Evolutionary conservation across 1,284 basidiomycete genomes (phyloP), one percentile per base, ranked within the genome.

Genomic region (Inonotus obliquus): DNA sequence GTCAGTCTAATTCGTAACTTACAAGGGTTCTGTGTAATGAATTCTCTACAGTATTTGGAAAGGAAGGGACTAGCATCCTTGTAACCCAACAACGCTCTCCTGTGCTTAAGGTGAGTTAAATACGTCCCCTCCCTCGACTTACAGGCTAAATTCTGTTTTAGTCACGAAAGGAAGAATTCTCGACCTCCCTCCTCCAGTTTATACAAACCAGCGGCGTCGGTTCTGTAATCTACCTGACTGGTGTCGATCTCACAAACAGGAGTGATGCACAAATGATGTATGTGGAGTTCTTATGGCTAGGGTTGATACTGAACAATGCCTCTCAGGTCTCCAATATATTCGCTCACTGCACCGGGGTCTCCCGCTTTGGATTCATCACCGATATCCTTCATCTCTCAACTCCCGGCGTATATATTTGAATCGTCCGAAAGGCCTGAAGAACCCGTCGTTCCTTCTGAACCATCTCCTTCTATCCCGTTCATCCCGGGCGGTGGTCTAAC

Each of bases 81-180:
- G 75, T 91, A 54, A 70, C 91, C 14, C 91, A 91, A 67, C 91
- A 93, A 68, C 77, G 90, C 60, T 91, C 91, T 10, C 91, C 91
- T 11, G 82, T 82, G 1, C 71, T 92, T 60, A 90, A 89, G 77
- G 90, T 86, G 57, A 21, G 72, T 66, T n/a, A 2, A 52, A 17
- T n/a, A 23, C 5, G 19, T 32, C n/a, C 7, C 25, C 17, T 14
- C 21, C 10, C 14, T 41, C 27, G 23, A 37, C 57, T 1, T 10
- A 47, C 11, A 54, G 52, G n/a, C n/a, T n/a, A 57, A 37, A 37
- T 44, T 9, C 37, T 10, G 35, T 57, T 44, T 32, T 65, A 92
- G 89, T 76, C 80, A 6, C 80, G 76, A 66, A 93, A 93, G 72
- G 80, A 85, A 65, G 80, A 82, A 23, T 92, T 89, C 70, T 77